phyloP scores from a whole-genome alignment of 805 yeast species.

The Candida vartiovaarae region DNA sequence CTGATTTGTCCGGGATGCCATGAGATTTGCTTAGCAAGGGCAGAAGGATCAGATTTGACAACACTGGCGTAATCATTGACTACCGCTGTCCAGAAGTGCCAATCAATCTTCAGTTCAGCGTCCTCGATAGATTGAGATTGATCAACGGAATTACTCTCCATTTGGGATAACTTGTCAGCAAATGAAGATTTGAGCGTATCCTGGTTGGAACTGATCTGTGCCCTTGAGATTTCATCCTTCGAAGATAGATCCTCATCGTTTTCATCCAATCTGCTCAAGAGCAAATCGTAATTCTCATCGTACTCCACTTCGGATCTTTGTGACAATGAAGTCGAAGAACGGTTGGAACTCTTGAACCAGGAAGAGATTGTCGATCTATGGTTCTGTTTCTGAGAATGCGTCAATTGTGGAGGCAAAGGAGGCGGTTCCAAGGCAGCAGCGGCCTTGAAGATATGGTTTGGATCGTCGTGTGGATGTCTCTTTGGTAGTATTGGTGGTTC shows the following conservation, averaged over 20 bases:
- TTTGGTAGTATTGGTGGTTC: slow-evolving; percentile 3
- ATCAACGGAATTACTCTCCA: slow-evolving; percentile 6
- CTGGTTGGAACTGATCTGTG: slow-evolving; percentile 42
- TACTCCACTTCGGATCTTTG: slow-evolving; percentile 16
- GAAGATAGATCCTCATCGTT: slow-evolving; percentile 44
- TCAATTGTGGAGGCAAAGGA: slow-evolving; percentile 22
- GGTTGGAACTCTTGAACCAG: slow-evolving; percentile 17
- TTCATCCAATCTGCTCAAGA: slow-evolving; percentile 52
- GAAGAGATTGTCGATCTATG: slow-evolving; percentile 20
- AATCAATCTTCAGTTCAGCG: slow-evolving; percentile 42
- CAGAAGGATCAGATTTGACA: slow-evolving; percentile 53
- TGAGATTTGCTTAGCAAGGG: slow-evolving; percentile 55
- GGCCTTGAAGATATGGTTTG: slow-evolving; percentile 7
- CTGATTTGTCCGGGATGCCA: slow-evolving; percentile 85
- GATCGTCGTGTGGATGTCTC: slow-evolving; percentile 1
- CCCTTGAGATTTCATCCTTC: slow-evolving; percentile 45
- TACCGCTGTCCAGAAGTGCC: slow-evolving; percentile 85
- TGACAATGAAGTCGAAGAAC: slow-evolving; percentile 9
- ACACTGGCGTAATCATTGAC: slow-evolving; percentile 69
- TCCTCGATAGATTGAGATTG: slow-evolving; percentile 4
- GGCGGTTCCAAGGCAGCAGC: slow-evolving; percentile 26
- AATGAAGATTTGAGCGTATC: slow-evolving; percentile 30
- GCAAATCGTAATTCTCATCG: slow-evolving; percentile 46
- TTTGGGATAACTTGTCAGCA: slow-evolving; percentile 15
- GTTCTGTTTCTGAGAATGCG: slow-evolving; percentile 17